Base-by-base conservation (phyloP, 2,329 filamentous ascomycete species). In the Aspergillus neoniger region DNA sequence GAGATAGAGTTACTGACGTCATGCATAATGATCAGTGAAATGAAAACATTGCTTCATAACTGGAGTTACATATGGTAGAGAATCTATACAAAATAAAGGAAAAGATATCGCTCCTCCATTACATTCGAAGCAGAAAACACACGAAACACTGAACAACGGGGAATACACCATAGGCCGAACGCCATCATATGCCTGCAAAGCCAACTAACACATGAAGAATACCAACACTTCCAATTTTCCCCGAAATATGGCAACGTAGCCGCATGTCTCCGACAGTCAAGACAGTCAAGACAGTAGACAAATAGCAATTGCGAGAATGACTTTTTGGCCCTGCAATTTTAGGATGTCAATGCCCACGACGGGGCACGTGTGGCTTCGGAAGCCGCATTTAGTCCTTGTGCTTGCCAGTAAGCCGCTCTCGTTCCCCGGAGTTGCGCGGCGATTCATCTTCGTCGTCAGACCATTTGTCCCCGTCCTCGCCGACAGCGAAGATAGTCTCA, bases 401-500 rank as follows among this genome's bases (percentile, higher is more conserved):
- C 68, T 81, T 83, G 28, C 77, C 74, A 19, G 83, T 85, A 59
- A 86, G 75, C 57, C 80, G 79, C 65, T 81, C 75, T 59, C 76
- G 76, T 66, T 84, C 79, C 52, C 76, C 85, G 17, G 83, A 84
- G 65, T 77, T 80, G 48, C 76, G 77, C 57, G 72, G 78, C 32
- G 74, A 79, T 60, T 88, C 86, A 65, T 89, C 87, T 63, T 84
- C 82, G 36, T 83, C 80, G 59, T 91, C 91, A 15, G 89, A 92
- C 82, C 92, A 94, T 72, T 89, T 91, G 72, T 95, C 92, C 58
- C 90, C 89, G 69, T 96, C 93, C 57, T 87, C 86, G 10, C 92
- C 94, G 10, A 98, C 91, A 1, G 94, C 94, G 70, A 98, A 98
- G 63, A 98, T 96, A 0, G 93, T 96, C 79, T 98, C 95, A 10